Base-by-base conservation (phyloP, 2,329 filamentous ascomycete species). In the Penicillium sp. region DNA sequence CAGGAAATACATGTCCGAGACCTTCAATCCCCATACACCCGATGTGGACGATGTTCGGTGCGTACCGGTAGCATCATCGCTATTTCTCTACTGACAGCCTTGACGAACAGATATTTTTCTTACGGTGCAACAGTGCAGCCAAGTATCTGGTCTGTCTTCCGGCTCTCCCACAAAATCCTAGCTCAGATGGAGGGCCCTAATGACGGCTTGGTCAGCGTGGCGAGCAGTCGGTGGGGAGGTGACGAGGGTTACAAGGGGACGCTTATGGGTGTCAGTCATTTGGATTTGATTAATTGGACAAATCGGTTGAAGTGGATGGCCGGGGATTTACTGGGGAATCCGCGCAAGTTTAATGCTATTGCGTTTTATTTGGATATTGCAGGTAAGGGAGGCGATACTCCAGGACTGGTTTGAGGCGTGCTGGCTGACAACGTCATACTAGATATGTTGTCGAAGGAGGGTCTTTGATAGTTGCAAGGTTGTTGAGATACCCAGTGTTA, bases 371-470 rank as follows among this genome's bases (percentile, higher is more conserved):
- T 84, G 77, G 75, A 90, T 55, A 84, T 86, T 56, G 86, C 76
- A 71, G 86, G 76, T 86, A 73, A 28, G 48, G 13, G 35, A 10
- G 16, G 14, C 14, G 1, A 7, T 31, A 25, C 5, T 4, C 20
- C 20, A 22, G 20, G 4, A 6, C n/a, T 45, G 18, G 14, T 44
- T n/a, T 7, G 5, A 2, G 20, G 16, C 6, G 25, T 30, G n/a
- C 16, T 13, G 31, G 38, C 44, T 55, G 20, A 46, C 25, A 24
- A 25, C 35, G 1, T 13, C n/a, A 16, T 13, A 18, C 27, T 55
- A 68, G 73, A 89, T 63, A 89, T 88, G 86, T 72, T 90, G 44
- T 84, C 87, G 2, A 86, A 85, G 61, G 85, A 89, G 64, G 84
- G 82, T 2, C 60, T 76, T 14, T 76, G 57, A 71, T 39, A 10